These are phyloP conservation scores for Venturia effusa DNA, from an alignment of 2,329 filamentous ascomycete species.

Conservation along the genomic window DNA sequence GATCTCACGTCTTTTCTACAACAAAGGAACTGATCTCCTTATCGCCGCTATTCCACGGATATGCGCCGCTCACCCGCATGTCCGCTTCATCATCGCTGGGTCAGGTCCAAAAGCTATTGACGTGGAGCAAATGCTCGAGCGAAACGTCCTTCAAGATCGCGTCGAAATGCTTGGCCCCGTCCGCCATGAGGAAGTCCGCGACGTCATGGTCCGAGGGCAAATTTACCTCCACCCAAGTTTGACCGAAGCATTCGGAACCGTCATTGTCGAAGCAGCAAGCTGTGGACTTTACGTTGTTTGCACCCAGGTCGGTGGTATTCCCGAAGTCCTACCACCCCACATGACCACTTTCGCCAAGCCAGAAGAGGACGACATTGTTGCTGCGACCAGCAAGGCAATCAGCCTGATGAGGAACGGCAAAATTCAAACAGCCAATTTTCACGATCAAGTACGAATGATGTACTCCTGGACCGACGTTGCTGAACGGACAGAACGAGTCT, in stretches of 20 bases:
- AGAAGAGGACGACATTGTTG: slow-evolving; percentile 88
- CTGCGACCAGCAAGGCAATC: slow-evolving; percentile 82
- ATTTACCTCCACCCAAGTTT: slow-evolving; percentile 93
- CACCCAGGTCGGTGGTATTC: slow-evolving; percentile 91
- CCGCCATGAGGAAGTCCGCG: slow-evolving; percentile 89
- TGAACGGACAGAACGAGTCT: slow-evolving; percentile 84
- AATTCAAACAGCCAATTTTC: slow-evolving; percentile 85
- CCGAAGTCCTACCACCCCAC: slow-evolving; percentile 86
- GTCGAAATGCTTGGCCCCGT: slow-evolving; percentile 88
- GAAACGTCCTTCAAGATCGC: slow-evolving; percentile 84
- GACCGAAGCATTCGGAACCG: slow-evolving; percentile 94
- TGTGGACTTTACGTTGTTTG: slow-evolving; percentile 95
- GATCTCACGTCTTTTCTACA: slow-evolving; percentile 95
- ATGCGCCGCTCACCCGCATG: slow-evolving; percentile 77
- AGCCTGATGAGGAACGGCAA: slow-evolving; percentile 73
- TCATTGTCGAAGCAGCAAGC: slow-evolving; percentile 92
- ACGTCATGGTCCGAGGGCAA: slow-evolving; percentile 94
- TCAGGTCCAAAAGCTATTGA: slow-evolving; percentile 96
- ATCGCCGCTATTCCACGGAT: slow-evolving; percentile 93
- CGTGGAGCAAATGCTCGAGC: slow-evolving; percentile 94
- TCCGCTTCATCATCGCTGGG: slow-evolving; percentile 92
- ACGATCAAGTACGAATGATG: slow-evolving; percentile 96
- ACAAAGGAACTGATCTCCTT: slow-evolving; percentile 95
- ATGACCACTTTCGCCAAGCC: slow-evolving; percentile 98
- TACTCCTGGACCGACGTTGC: slow-evolving; percentile 98